Evolutionary conservation across 768 basidiomycete genomes (phyloP).

Genomic region (Mrakia blollopis): DNA sequence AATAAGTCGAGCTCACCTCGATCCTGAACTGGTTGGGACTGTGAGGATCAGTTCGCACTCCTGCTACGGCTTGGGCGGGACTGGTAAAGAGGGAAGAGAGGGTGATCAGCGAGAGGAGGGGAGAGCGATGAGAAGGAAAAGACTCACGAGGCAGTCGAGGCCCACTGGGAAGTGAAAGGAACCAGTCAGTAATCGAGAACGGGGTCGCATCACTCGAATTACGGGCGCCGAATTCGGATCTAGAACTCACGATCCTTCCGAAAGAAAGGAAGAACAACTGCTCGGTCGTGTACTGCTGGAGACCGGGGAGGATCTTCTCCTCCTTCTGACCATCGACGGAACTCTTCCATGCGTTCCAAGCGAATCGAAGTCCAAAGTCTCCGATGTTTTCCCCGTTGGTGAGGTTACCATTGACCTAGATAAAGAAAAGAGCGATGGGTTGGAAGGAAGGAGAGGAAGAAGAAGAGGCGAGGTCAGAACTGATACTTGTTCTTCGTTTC

Average conservation of each 20-base stretch:
- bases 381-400: slow-evolving; percentile 91
- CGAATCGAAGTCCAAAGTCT: slow-evolving; percentile 51
- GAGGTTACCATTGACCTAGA: slow-evolving; percentile 61
- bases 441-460: not conserved
- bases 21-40: slow-evolving; percentile 63
- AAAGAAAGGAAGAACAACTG: slow-evolving; percentile 93
- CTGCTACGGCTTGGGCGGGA: slow-evolving; percentile 50
- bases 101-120: not conserved
- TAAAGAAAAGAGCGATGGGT: not conserved
- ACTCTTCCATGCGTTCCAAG: slow-evolving; percentile 88
- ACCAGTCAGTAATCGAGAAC: not conserved
- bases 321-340: slow-evolving; percentile 50
- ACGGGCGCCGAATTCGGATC: no score
- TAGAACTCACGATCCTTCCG: slow-evolving; percentile 54
- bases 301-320: slow-evolving; percentile 68
- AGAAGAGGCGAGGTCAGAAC: no score
- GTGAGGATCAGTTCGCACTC: slow-evolving; percentile 82
- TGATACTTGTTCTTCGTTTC: not conserved
- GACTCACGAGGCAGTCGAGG: not conserved
- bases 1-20: slow-evolving; percentile 1
- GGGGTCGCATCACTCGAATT: no score
- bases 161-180: not conserved
- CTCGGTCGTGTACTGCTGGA: slow-evolving; percentile 59
- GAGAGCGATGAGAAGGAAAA: not conserved
- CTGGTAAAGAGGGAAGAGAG: not conserved